Conservation (phyloP, 2,329 filamentous ascomycete species). For the Gliomastix tumulicola region DNA sequence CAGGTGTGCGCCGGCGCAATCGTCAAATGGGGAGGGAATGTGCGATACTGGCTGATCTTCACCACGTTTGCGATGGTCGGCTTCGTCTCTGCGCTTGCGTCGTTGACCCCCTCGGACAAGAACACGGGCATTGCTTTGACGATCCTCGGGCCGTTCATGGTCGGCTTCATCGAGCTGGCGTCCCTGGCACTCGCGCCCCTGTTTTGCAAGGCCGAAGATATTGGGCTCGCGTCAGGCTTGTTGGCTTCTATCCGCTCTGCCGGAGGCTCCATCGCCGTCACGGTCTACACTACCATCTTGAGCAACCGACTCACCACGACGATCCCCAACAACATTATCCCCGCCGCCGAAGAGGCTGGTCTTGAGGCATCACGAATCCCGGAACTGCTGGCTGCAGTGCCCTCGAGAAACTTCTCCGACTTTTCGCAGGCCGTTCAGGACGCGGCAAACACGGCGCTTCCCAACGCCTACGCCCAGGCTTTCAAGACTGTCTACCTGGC, state of each 20-base stretch:
- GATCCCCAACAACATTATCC: slow-evolving; percentile 23
- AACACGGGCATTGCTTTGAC: slow-evolving; percentile 23
- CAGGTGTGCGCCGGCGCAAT: slow-evolving; percentile 22
- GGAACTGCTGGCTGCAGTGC: slow-evolving; percentile 22
- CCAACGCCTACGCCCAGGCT: slow-evolving; percentile 26
- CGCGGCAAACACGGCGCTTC: slow-evolving; percentile 17
- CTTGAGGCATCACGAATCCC: slow-evolving; percentile 20
- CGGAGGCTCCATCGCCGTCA: slow-evolving; percentile 25
- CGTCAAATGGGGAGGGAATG: slow-evolving; percentile 23
- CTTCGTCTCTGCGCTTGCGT: slow-evolving; percentile 22
- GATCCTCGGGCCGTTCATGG: slow-evolving; percentile 26
- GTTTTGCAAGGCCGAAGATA: slow-evolving; percentile 28
- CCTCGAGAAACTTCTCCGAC: slow-evolving; percentile 18
- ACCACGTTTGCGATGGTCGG: slow-evolving; percentile 27
- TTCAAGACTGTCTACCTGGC: slow-evolving; percentile 32
- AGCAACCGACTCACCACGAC: slow-evolving; percentile 25
- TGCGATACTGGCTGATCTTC: slow-evolving; percentile 26
- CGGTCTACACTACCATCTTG: slow-evolving; percentile 30
- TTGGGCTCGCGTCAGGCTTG: slow-evolving; percentile 30
- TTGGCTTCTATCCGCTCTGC: slow-evolving; percentile 29
- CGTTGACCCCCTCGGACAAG: slow-evolving; percentile 20
- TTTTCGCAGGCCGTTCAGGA: slow-evolving; percentile 20
- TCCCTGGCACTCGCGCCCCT: slow-evolving; percentile 24
- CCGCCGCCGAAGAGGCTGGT: slow-evolving; percentile 25
- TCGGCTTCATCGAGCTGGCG: slow-evolving; percentile 25